Conservation (phyloP, 192 early-diverging fungal genomes). For the Rhizoclosmatium sp. region DNA sequence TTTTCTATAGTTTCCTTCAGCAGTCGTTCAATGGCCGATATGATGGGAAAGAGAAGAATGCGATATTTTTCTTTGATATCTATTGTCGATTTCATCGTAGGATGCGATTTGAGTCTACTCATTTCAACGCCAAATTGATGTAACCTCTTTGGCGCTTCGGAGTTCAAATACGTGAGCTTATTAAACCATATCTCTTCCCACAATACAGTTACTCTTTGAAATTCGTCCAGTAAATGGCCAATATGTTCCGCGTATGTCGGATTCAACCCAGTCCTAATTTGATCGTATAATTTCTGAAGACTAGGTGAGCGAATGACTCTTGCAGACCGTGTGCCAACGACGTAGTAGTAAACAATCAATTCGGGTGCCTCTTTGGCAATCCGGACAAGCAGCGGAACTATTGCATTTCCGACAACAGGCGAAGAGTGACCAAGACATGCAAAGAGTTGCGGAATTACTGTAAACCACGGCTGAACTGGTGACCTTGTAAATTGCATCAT, state of each 20-base stretch:
- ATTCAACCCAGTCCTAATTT: background rate
- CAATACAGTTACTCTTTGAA: constrained; percentile 76
- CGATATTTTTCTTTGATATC: constrained; percentile 59
- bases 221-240: constrained; percentile 56
- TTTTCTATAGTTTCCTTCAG: constrained; percentile 49
- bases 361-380: constrained; percentile 71
- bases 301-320: background rate
- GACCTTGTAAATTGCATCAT: constrained; percentile 20
- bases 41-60: constrained; percentile 64
- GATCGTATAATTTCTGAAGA: constrained; percentile 4
- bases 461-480: constrained; percentile 62
- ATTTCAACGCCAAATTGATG: constrained; percentile 66
- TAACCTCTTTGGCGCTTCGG: constrained; percentile 63
- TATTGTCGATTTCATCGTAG: constrained; percentile 51
- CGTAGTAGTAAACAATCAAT: constrained; percentile 70
- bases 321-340: constrained; percentile 47
- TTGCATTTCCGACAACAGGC: constrained; percentile 56
- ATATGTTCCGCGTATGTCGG: constrained; percentile 19
- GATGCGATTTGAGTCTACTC: constrained; percentile 55
- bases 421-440: constrained; percentile 73
- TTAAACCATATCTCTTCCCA: constrained; percentile 87
- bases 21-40: constrained; percentile 63
- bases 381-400: constrained; percentile 63
- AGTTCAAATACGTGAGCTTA: constrained; percentile 64
- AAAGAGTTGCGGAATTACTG: constrained; percentile 79